Percentiles rank a stretch among this genome's conserved stretches.
phyloP scores from a whole-genome alignment of 257 asterid species.

The Solanum microdontum region DNA sequence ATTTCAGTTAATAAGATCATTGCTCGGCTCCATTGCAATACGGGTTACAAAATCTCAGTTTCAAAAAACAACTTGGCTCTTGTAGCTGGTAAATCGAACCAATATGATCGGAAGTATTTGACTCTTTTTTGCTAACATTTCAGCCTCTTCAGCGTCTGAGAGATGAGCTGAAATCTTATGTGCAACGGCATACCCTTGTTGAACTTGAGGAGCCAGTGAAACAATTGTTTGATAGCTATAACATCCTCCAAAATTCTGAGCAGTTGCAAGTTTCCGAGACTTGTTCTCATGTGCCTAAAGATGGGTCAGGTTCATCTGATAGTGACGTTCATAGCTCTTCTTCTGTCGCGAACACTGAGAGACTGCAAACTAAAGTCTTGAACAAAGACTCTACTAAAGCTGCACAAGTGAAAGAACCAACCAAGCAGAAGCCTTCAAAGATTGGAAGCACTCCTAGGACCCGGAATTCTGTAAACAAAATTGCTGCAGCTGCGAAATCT shows the following conservation, averaged over 20 bases:
- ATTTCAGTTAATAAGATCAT: not conserved
- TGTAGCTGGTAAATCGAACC: not conserved
- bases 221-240: conserved; percentile 55
- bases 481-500: not conserved
- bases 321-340: conserved; percentile 53
- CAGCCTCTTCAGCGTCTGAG: conserved; percentile 73
- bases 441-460: conserved; percentile 23
- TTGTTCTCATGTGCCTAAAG: conserved; percentile 46
- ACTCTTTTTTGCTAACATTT: not conserved
- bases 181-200: conserved; percentile 35
- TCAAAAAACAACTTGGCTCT: not conserved
- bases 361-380: conserved; percentile 27
- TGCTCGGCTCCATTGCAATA: not conserved
- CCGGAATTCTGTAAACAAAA: conserved; percentile 26
- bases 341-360: conserved; percentile 30
- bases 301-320: conserved; percentile 44
- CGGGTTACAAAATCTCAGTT: not conserved
- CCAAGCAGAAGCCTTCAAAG: conserved; percentile 17
- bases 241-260: conserved; percentile 38
- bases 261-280: conserved; percentile 44
- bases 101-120: not conserved
- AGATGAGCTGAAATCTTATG: conserved; percentile 66
- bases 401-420: conserved; percentile 21
- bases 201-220: conserved; percentile 48
- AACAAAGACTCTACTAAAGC: conserved; percentile 13